Conservation (phyloP, 176 grass and related monocot genomes). For the Oryza meridionalis region DNA sequence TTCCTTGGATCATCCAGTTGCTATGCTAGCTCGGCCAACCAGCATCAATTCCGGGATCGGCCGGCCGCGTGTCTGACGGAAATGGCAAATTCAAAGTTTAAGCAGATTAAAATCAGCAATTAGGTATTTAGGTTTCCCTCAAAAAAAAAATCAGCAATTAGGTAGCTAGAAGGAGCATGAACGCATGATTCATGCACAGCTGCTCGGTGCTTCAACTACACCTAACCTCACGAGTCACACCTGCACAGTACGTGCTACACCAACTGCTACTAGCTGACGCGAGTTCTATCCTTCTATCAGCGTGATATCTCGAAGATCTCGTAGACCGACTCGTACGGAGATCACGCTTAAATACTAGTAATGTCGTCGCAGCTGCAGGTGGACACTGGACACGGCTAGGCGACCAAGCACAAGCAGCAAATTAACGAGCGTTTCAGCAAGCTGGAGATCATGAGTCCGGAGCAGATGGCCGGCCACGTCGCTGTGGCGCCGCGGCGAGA, state of each 20-base stretch:
- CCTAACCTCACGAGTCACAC: constrained; percentile 5
- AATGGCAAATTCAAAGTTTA: neutral
- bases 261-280: neutral
- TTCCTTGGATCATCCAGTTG: neutral
- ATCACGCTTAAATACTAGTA: neutral
- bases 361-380: neutral
- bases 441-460: neutral
- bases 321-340: neutral
- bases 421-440: neutral
- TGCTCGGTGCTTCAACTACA: neutral
- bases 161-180: neutral
- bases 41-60: neutral
- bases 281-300: neutral
- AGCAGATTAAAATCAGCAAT: neutral
- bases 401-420: neutral
- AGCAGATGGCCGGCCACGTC: neutral
- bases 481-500: neutral
- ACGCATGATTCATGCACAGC: neutral
- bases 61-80: neutral
- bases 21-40: neutral
- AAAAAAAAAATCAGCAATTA: neutral
- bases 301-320: neutral
- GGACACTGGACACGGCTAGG: neutral
- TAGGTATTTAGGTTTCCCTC: no score
- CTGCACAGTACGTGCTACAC: neutral